Evolutionary conservation across 2,329 filamentous ascomycete species (phyloP).

Genomic region (Alternaria alternata): DNA sequence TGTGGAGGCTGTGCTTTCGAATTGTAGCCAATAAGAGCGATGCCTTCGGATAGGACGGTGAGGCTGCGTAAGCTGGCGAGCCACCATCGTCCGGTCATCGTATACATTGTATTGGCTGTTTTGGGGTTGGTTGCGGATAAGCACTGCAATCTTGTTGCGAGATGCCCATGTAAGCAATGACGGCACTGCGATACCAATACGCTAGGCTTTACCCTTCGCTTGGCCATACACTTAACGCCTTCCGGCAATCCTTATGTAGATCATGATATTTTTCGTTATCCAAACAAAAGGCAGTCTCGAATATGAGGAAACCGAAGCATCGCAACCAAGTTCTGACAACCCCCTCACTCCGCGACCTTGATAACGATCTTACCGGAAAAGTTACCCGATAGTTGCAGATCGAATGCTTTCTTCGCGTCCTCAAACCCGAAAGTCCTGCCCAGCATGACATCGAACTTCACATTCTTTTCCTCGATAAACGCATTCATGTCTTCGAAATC

Average conservation of each 20-base stretch:
- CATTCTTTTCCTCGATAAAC: slow-evolving; percentile 46
- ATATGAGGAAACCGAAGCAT: not conserved
- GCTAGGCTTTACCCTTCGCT: not conserved
- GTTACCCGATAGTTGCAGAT: slow-evolving; percentile 46
- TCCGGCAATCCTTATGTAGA: not conserved
- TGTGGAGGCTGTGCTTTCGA: slow-evolving; percentile 20
- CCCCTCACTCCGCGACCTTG: slow-evolving; percentile 12
- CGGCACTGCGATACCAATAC: not conserved
- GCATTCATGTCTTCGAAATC: slow-evolving; percentile 52
- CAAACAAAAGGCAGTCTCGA: not conserved
- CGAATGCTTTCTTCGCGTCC: slow-evolving; percentile 43
- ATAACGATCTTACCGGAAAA: slow-evolving; percentile 46
- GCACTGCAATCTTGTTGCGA: not conserved
- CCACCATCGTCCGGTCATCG: slow-evolving; percentile 9
- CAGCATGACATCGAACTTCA: slow-evolving; percentile 39
- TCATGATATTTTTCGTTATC: not conserved
- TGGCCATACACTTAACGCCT: not conserved
- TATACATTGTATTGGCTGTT: slow-evolving; percentile 4
- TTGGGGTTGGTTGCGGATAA: not conserved
- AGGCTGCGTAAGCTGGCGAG: not conserved
- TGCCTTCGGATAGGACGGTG: not conserved
- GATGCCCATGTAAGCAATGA: not conserved
- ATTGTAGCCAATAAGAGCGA: not conserved
- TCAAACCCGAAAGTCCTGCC: slow-evolving; percentile 48
- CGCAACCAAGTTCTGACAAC: not conserved